A percentile compares a stretch with the other conserved stretches of the same genome.
Conservation (phyloP, 805 yeast genomes). For the Candida stauntonica region DNA sequence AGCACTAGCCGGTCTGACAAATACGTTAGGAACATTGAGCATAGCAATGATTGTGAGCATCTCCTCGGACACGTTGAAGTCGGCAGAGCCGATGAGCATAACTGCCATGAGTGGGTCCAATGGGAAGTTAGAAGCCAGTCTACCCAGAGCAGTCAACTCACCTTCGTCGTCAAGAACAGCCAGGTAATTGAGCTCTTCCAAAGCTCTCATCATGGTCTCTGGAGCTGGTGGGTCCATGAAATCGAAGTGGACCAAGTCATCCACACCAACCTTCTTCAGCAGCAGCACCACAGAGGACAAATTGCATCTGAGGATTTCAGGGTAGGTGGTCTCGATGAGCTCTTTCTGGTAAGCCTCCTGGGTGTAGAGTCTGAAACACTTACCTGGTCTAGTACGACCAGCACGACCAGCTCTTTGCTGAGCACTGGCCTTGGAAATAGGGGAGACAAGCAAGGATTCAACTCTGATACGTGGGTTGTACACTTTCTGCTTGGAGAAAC, state of each 20-base stretch:
- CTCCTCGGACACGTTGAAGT: constrained; percentile 83
- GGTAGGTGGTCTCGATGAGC: constrained; percentile 90
- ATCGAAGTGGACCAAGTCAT: constrained; percentile 95
- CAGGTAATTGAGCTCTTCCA: constrained; percentile 89
- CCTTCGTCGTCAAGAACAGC: constrained; percentile 92
- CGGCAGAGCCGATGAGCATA: constrained; percentile 83
- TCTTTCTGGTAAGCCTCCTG: constrained; percentile 96
- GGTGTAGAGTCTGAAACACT: constrained; percentile 92
- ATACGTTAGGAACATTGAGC: constrained; percentile 90
- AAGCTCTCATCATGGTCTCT: constrained; percentile 98
- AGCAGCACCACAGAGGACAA: constrained; percentile 89
- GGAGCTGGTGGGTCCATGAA: constrained; percentile 99
- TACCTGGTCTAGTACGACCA: constrained; percentile 98
- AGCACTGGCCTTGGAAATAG: constrained; percentile 95
- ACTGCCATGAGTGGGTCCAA: constrained; percentile 94
- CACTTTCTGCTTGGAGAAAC: constrained; percentile 93
- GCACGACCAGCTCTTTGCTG: constrained; percentile 99
- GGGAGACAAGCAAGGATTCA: constrained; percentile 89
- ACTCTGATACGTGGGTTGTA: constrained; percentile 95
- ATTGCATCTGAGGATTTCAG: constrained; percentile 90
- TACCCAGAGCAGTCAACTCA: constrained; percentile 80
- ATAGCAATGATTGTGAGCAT: constrained; percentile 84
- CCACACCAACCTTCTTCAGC: constrained; percentile 88
- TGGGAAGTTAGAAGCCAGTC: constrained; percentile 90
- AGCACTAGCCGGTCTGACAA: constrained; percentile 87